Percentiles rank a stretch among this genome's conserved stretches.
These are phyloP conservation scores for Begonia loranthoides DNA, from an alignment of 306 rosid species.

Conservation along the genomic window DNA sequence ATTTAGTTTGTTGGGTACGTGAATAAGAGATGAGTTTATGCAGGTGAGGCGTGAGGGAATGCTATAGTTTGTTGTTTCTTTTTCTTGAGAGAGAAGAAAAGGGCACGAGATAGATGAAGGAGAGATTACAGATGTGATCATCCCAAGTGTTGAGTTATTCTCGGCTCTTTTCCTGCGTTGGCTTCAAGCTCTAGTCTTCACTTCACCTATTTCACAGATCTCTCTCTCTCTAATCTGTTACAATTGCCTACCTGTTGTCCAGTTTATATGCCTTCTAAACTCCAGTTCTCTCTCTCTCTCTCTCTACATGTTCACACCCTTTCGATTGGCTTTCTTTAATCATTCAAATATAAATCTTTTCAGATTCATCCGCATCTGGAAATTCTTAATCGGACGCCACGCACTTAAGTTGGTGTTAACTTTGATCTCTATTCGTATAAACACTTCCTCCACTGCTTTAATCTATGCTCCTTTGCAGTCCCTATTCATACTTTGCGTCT, in stretches of 20 bases:
- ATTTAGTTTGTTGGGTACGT: not conserved
- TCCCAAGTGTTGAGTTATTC: not conserved
- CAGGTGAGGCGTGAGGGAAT: not conserved
- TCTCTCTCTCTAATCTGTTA: not conserved
- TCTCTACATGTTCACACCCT: too few relatives aligned
- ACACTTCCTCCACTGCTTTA: too few relatives aligned
- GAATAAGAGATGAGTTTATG: not conserved
- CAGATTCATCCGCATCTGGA: too few relatives aligned
- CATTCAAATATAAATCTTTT: too few relatives aligned
- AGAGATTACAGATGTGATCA: not conserved
- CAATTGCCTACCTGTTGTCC: not conserved
- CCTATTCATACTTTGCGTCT: too few relatives aligned
- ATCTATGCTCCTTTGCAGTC: too few relatives aligned
- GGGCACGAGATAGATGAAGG: not conserved
- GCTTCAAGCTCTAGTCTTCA: not conserved
- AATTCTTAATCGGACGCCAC: too few relatives aligned
- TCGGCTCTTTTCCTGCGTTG: not conserved
- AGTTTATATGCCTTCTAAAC: too few relatives aligned
- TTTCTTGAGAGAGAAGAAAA: not conserved
- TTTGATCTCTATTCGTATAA: too few relatives aligned
- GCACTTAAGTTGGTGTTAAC: too few relatives aligned
- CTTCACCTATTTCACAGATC: not conserved
- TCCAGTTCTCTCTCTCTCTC: too few relatives aligned
- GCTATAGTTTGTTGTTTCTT: not conserved
- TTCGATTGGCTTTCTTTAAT: too few relatives aligned